Percentiles rank a stretch among this genome's conserved stretches.
These are phyloP conservation scores for Diplotaxis tenuifolia DNA, from an alignment of 345 rosid species.

Conservation along the genomic window DNA sequence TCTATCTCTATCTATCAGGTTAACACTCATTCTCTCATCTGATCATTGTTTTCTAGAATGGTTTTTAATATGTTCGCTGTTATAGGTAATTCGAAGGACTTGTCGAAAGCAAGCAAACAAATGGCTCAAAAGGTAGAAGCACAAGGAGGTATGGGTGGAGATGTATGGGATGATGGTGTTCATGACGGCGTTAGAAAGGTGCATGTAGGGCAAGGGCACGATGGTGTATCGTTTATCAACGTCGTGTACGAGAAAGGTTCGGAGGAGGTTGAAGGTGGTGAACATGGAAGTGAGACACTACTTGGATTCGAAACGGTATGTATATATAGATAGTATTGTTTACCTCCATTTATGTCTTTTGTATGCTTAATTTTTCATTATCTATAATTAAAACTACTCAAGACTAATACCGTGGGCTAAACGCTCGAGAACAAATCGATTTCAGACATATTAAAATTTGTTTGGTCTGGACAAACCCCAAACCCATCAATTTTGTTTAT, in stretches of 20 bases:
- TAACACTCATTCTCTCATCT: background rate
- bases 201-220: constrained; percentile 19
- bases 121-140: constrained; percentile 16
- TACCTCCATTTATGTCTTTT: no score
- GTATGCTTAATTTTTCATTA: no score
- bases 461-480: no score
- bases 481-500: no score
- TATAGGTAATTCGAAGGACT: background rate
- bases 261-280: constrained; percentile 1
- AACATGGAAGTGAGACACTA: constrained; percentile 15
- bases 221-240: constrained; percentile 9
- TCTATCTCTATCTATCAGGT: background rate
- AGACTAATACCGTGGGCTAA: no score
- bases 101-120: background rate
- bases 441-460: no score
- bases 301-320: constrained; percentile 1
- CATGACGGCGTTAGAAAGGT: constrained; percentile 18
- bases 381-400: no score
- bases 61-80: background rate
- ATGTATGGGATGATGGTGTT: constrained; percentile 34
- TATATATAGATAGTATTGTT: no score
- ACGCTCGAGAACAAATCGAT: no score
- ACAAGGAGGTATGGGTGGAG: constrained; percentile 16
- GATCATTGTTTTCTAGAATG: background rate
- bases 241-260: constrained; percentile 19